Percentiles rank a stretch among this genome's conserved stretches.
Conservation (phyloP, 495 filamentous ascomycete species). For the Aspergillus affinis region DNA sequence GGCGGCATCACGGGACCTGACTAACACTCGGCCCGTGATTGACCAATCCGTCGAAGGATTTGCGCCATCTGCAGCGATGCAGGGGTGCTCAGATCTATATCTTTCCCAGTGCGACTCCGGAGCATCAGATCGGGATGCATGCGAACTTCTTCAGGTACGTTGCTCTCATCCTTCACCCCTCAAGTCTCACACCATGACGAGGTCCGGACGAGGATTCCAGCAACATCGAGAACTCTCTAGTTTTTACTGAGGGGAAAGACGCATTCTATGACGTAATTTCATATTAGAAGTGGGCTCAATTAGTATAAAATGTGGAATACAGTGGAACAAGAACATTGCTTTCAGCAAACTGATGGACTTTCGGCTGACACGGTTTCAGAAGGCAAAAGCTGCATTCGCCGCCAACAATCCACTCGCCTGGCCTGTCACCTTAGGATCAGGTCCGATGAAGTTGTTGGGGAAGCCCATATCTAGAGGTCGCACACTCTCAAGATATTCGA, state of each 20-base stretch:
- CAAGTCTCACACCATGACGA: too few relatives aligned
- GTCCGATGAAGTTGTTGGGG: constrained; percentile 49
- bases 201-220: background rate
- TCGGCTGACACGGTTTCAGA: constrained; percentile 5
- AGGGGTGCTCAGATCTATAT: background rate
- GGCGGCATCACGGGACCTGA: constrained; percentile 7
- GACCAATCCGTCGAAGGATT: background rate
- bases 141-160: too few relatives aligned
- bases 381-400: constrained; percentile 8
- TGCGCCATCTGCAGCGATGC: background rate
- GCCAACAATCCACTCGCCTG: constrained; percentile 10
- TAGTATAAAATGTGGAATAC: background rate
- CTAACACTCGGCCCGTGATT: constrained; percentile 11
- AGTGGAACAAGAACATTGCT: background rate
- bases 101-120: too few relatives aligned
- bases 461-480: constrained; percentile 52
- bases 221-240: background rate
- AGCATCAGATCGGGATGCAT: too few relatives aligned
- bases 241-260: background rate
- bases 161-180: too few relatives aligned
- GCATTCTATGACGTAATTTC: background rate
- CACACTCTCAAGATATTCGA: constrained; percentile 54
- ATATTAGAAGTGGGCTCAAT: background rate
- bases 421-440: constrained; percentile 32
- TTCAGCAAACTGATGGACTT: constrained; percentile 10